Evolutionary conservation across 805 yeast genomes (phyloP).

Genomic region (Metschnikowia gelsemii): DNA sequence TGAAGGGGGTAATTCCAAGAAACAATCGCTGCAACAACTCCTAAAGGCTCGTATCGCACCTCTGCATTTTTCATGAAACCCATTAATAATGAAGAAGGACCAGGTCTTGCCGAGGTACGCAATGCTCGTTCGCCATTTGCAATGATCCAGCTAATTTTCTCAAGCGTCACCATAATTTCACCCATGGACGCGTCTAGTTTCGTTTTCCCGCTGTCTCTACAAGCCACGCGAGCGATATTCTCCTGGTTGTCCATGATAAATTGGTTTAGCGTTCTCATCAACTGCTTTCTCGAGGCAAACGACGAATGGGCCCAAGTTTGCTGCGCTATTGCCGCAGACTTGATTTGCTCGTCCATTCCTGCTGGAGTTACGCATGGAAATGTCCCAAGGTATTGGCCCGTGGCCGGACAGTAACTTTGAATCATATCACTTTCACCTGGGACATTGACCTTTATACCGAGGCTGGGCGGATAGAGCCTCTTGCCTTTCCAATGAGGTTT

Average conservation of each 20-base stretch:
- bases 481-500: constrained; percentile 91
- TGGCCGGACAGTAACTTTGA: constrained; percentile 93
- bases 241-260: constrained; percentile 81
- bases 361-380: constrained; percentile 60
- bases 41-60: constrained; percentile 89
- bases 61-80: constrained; percentile 84
- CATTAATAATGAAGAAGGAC: constrained; percentile 83
- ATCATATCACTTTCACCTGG: constrained; percentile 65
- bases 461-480: constrained; percentile 58
- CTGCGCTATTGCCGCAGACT: constrained; percentile 56
- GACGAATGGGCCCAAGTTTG: constrained; percentile 49
- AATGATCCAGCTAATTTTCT: constrained; percentile 87
- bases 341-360: constrained; percentile 69
- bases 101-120: constrained; percentile 73
- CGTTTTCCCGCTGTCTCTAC: constrained; percentile 95
- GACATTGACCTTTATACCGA: constrained; percentile 54
- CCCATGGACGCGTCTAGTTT: constrained; percentile 96
- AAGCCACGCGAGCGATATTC: constrained; percentile 84
- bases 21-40: constrained; percentile 83
- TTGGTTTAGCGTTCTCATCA: constrained; percentile 67
- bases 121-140: constrained; percentile 76
- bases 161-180: constrained; percentile 91
- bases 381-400: constrained; percentile 83
- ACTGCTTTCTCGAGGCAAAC: constrained; percentile 64
- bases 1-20: constrained; percentile 99